phyloP scores from a whole-genome alignment of 2,329 filamentous ascomycete genomes.

The Pseudogymnoascus sp. region DNA sequence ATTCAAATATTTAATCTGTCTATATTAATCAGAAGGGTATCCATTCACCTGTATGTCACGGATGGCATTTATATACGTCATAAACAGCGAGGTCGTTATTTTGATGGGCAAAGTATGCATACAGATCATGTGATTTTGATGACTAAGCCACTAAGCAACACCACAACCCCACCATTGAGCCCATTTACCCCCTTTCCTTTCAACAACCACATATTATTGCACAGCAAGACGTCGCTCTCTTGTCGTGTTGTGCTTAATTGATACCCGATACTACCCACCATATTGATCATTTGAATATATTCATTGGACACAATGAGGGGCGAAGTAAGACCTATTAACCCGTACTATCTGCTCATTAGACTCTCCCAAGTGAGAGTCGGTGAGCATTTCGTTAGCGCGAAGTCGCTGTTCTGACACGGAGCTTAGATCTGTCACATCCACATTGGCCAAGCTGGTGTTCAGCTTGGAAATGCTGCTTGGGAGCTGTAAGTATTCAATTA shows the following conservation, averaged over 20 bases:
- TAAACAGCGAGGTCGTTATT: background rate
- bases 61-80: background rate
- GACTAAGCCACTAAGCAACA: background rate
- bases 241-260: constrained; percentile 2
- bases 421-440: constrained; percentile 55
- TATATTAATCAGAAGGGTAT: background rate
- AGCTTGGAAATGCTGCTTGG: constrained; percentile 62
- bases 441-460: constrained; percentile 59
- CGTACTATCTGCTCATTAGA: constrained; percentile 5
- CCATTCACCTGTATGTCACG: background rate
- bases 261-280: constrained; percentile 6
- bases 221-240: constrained; percentile 4
- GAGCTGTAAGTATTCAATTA: constrained; percentile 46
- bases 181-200: constrained; percentile 7
- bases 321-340: constrained; percentile 8
- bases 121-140: background rate
- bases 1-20: background rate
- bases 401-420: constrained; percentile 6
- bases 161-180: constrained; percentile 5
- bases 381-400: constrained; percentile 6
- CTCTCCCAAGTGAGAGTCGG: constrained; percentile 4
- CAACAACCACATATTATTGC: constrained; percentile 3
- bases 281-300: constrained; percentile 4
- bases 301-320: constrained; percentile 6
- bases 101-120: background rate